Conservation (phyloP, 1,284 basidiomycete genomes). For the Trametes sp. region DNA sequence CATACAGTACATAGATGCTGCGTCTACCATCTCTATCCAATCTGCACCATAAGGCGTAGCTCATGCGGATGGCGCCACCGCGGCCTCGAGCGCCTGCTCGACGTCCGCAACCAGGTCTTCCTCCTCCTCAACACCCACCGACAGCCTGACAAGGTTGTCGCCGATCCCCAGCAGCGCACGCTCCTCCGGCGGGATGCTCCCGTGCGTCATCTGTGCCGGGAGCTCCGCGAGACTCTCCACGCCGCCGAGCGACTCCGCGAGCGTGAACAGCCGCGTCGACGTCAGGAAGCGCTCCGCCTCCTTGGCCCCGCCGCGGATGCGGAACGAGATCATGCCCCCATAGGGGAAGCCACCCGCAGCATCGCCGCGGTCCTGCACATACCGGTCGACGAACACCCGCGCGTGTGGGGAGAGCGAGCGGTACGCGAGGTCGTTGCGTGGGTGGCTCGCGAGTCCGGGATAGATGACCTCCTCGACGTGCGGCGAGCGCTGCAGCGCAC, state of each 20-base stretch:
- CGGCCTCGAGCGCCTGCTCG: slow-evolving; percentile 68
- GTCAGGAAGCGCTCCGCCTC: slow-evolving; percentile 79
- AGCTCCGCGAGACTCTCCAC: slow-evolving; percentile 92
- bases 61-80: slow-evolving; percentile 30
- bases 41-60: background rate
- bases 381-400: slow-evolving; percentile 65
- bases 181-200: slow-evolving; percentile 76
- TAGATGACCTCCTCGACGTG: slow-evolving; percentile 85
- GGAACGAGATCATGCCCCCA: slow-evolving; percentile 86
- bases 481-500: slow-evolving; percentile 62
- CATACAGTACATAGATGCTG: background rate
- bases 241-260: slow-evolving; percentile 92
- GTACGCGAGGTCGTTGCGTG: slow-evolving; percentile 69
- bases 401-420: slow-evolving; percentile 75
- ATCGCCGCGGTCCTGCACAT: slow-evolving; percentile 42
- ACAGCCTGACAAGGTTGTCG: slow-evolving; percentile 82
- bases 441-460: slow-evolving; percentile 77
- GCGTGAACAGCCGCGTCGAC: slow-evolving; percentile 74
- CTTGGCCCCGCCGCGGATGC: slow-evolving; percentile 62
- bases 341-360: slow-evolving; percentile 74
- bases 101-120: slow-evolving; percentile 79
- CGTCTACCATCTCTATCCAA: background rate
- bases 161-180: slow-evolving; percentile 80
- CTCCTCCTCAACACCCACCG: slow-evolving; percentile 89
- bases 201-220: slow-evolving; percentile 88